Conservation (phyloP, 768 basidiomycete genomes). For the Mycena maculata region DNA sequence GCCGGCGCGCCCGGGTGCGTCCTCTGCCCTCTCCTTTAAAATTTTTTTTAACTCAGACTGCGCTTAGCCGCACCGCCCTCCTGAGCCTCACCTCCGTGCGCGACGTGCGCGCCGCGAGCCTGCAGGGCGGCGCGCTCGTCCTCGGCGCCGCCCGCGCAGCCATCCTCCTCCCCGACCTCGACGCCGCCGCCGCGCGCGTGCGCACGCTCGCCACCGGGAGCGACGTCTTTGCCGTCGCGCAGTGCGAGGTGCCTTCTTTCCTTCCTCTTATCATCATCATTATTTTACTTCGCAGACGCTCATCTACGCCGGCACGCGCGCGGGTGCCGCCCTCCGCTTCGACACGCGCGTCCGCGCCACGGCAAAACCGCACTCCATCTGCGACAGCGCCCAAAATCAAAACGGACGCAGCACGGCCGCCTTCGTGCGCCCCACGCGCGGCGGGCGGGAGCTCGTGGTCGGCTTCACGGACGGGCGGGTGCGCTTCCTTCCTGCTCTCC, state of each 20-base stretch:
- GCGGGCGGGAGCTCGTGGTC: slow-evolving; percentile 41
- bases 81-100: slow-evolving; percentile 17
- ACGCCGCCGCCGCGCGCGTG: background rate
- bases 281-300: slow-evolving; percentile 5
- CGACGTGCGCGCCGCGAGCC: slow-evolving; percentile 32
- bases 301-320: slow-evolving; percentile 30
- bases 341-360: slow-evolving; percentile 20
- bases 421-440: slow-evolving; percentile 36
- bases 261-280: background rate
- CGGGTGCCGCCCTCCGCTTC: slow-evolving; percentile 27
- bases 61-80: slow-evolving; percentile 13
- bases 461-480: slow-evolving; percentile 29
- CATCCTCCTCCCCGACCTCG: slow-evolving; percentile 22
- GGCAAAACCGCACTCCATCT: background rate
- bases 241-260: slow-evolving; percentile 14
- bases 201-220: slow-evolving; percentile 22
- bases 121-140: slow-evolving; percentile 16
- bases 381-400: background rate
- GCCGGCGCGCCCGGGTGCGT: slow-evolving; percentile 17
- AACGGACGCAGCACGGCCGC: slow-evolving; percentile 37
- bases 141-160: slow-evolving; percentile 25
- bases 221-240: slow-evolving; percentile 33
- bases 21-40: background rate
- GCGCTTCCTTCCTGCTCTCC: slow-evolving; percentile 28
- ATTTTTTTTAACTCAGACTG: background rate